Evolutionary conservation across 2,329 filamentous ascomycete genomes (phyloP).

Genomic region (Alternaria sp.): DNA sequence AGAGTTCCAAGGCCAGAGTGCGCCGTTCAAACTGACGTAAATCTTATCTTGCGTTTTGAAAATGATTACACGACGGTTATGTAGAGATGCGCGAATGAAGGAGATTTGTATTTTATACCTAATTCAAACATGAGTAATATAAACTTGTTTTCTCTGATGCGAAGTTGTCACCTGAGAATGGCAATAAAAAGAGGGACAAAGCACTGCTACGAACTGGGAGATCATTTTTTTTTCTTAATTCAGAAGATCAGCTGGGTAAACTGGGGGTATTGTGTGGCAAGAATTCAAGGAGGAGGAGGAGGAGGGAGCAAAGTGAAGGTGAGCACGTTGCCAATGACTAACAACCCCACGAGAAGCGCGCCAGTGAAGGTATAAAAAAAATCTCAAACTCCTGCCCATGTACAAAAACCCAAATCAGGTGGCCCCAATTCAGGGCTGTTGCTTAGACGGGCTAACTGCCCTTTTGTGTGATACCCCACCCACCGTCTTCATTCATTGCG

Average conservation of each 20-base stretch:
- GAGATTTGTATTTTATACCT: neutral
- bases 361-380: neutral
- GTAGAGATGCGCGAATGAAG: neutral
- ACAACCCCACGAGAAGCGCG: neutral
- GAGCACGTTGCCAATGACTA: neutral
- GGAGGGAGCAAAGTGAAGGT: neutral
- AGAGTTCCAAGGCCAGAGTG: conserved; percentile 60
- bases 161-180: too few relatives aligned
- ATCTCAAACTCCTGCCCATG: fast-evolving
- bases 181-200: too few relatives aligned
- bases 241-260: too few relatives aligned
- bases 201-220: too few relatives aligned
- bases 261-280: neutral
- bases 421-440: fast-evolving
- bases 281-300: neutral
- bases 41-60: neutral
- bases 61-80: neutral
- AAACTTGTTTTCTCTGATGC: neutral
- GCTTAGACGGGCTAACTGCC: fast-evolving
- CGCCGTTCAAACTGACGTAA: conserved; percentile 28
- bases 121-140: neutral
- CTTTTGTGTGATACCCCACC: neutral
- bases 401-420: too few relatives aligned
- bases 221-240: too few relatives aligned
- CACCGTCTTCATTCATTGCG: neutral